These are phyloP conservation scores for Batrachochytrium dendrobatidis DNA, from an alignment of 371 early-diverging fungal genomes.

Conservation along the genomic window DNA sequence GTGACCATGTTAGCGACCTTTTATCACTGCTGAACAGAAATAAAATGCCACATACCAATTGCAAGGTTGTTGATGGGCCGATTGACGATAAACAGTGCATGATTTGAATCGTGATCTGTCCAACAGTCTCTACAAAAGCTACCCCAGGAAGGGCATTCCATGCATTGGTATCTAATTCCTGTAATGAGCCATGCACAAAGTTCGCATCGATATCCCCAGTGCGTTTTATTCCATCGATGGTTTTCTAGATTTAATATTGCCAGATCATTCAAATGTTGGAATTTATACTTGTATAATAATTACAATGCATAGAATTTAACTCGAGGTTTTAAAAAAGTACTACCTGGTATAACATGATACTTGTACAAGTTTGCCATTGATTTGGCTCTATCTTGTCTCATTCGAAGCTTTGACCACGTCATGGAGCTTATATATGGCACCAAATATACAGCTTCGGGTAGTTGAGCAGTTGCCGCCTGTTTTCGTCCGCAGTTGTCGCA, in stretches of 20 bases:
- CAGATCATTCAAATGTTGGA: too few relatives aligned
- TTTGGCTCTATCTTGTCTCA: constrained; percentile 4
- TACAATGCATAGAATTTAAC: too few relatives aligned
- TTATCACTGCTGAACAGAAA: too few relatives aligned
- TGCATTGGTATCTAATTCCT: constrained; percentile 11
- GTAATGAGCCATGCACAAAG: constrained; percentile 10
- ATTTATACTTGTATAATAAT: too few relatives aligned
- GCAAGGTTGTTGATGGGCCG: constrained; percentile 5
- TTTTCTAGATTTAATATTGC: too few relatives aligned
- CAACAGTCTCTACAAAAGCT: constrained; percentile 9
- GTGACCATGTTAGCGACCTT: too few relatives aligned
- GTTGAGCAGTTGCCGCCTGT: background rate
- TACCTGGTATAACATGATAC: constrained; percentile 9
- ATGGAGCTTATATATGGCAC: constrained; percentile 11
- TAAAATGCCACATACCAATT: constrained; percentile 4
- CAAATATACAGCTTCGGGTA: constrained; percentile 3
- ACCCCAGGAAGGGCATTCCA: constrained; percentile 7
- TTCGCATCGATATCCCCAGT: constrained; percentile 14
- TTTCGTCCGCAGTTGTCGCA: constrained; percentile 9
- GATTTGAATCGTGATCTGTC: constrained; percentile 11
- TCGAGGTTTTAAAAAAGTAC: too few relatives aligned
- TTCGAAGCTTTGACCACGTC: constrained; percentile 8
- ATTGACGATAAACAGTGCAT: constrained; percentile 2
- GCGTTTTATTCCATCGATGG: constrained; percentile 9
- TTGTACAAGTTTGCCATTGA: constrained; percentile 4